Percentiles rank a stretch among this genome's conserved stretches.
Conservation (phyloP, 805 yeast species). For the Pichia manshurica region DNA sequence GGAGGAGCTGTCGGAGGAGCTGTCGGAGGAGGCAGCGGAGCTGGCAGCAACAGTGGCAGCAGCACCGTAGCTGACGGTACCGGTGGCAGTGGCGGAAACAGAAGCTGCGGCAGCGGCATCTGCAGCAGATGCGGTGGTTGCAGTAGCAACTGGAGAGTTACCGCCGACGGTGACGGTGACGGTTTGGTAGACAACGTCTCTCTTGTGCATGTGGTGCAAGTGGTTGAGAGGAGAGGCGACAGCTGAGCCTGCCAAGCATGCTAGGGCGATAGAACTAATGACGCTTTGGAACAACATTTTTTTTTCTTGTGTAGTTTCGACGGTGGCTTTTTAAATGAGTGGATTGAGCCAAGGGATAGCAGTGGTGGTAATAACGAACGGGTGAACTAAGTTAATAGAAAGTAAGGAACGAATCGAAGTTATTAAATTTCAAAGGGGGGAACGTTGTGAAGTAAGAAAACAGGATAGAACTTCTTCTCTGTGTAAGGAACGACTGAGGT, state of each 20-base stretch:
- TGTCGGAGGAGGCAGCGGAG: constrained; percentile 30
- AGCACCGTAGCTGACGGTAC: constrained; percentile 24
- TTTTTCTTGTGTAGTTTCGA: no score
- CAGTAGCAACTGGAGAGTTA: constrained; percentile 29
- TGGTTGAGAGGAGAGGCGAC: constrained; percentile 57
- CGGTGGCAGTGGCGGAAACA: constrained; percentile 13
- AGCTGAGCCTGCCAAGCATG: constrained; percentile 45
- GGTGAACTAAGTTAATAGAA: not conserved
- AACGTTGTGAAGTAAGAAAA: no score
- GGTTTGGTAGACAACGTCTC: constrained; percentile 42
- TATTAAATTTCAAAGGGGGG: no score
- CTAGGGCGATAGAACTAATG: constrained; percentile 31
- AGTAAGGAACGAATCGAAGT: constrained; percentile 7
- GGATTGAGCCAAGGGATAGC: no score
- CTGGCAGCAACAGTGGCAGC: constrained; percentile 31
- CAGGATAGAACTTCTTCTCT: no score
- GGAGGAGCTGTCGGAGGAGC: constrained; percentile 31
- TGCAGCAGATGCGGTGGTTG: constrained; percentile 25
- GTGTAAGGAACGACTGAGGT: constrained; percentile 22
- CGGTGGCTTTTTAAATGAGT: constrained; percentile 6
- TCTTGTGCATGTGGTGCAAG: constrained; percentile 57
- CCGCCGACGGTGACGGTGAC: constrained; percentile 43
- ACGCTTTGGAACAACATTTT: constrained; percentile 29
- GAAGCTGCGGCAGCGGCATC: constrained; percentile 7
- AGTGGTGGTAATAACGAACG: no score